Percentiles rank a stretch among this genome's conserved stretches.
These are phyloP conservation scores for Odontarrhena argentea DNA, from an alignment of 345 rosid genomes.

Conservation along the genomic window DNA sequence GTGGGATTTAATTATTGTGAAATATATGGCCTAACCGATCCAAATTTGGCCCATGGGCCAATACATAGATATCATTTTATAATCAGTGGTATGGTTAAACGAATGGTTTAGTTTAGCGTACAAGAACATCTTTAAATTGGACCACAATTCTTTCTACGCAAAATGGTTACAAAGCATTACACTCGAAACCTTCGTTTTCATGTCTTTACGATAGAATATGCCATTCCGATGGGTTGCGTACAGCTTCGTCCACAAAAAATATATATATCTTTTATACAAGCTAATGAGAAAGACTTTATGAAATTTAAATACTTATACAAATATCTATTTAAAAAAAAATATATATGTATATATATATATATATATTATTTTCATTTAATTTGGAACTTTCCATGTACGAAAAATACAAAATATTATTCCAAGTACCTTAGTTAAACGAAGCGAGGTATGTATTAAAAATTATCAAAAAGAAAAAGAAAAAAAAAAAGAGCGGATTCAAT, in stretches of 20 bases:
- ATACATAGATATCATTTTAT: not conserved
- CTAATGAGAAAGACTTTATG: no score
- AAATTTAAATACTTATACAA: no score
- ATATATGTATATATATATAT: no score
- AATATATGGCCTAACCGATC: constrained; percentile 4
- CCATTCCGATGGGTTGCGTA: constrained; percentile 31
- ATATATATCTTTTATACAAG: not conserved
- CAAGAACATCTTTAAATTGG: constrained; percentile 5
- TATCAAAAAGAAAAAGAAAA: no score
- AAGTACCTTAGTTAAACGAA: no score
- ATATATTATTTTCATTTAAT: no score
- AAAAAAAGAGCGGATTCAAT: no score
- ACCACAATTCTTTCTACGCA: constrained; percentile 30
- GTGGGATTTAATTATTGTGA: not conserved
- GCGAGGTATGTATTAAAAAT: no score
- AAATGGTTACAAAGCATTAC: constrained; percentile 24
- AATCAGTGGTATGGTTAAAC: constrained; percentile 20
- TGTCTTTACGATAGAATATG: constrained; percentile 35
- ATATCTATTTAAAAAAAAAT: no score
- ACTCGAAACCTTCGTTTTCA: constrained; percentile 29
- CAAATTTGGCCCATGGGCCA: constrained; percentile 22
- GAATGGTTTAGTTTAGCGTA: constrained; percentile 26
- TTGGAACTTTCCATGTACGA: no score
- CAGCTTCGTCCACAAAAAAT: constrained; percentile 21
- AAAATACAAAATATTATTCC: no score